phyloP scores from a whole-genome alignment of 768 basidiomycete species.

The Dentipellis fragilis region DNA sequence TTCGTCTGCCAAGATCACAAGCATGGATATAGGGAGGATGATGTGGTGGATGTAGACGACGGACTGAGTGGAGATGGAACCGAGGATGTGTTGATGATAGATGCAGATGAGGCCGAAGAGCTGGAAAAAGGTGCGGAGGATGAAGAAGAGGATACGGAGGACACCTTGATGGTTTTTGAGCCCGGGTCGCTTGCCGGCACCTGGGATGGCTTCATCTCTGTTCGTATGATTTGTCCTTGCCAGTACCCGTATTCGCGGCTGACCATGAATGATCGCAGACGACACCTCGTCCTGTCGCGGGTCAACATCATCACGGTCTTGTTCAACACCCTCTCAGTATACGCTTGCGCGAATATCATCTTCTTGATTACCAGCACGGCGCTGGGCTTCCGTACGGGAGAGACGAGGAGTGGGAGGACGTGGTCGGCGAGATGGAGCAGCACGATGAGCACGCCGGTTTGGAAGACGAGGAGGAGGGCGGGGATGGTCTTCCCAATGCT shows the following conservation, averaged over 20 bases:
- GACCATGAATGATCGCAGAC: too few relatives aligned
- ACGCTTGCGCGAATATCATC: background rate
- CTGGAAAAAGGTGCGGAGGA: background rate
- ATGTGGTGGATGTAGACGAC: too few relatives aligned
- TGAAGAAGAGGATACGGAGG: background rate
- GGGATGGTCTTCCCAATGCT: background rate
- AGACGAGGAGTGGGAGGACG: background rate
- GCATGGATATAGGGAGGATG: too few relatives aligned
- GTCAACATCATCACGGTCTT: background rate
- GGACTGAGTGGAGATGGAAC: too few relatives aligned
- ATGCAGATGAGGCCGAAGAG: background rate
- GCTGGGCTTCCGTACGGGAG: background rate
- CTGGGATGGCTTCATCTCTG: background rate
- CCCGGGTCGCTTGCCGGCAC: background rate
- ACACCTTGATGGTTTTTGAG: background rate
- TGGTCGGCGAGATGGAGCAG: background rate
- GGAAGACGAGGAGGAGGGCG: background rate
- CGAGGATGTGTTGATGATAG: too few relatives aligned
- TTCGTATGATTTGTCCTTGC: background rate
- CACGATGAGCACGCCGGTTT: background rate
- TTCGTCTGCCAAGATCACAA: too few relatives aligned
- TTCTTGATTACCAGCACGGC: background rate
- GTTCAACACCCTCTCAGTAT: background rate
- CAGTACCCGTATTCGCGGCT: too few relatives aligned
- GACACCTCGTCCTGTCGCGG: too few relatives aligned